Percentiles rank a stretch among this genome's conserved stretches.
These are phyloP conservation scores for Pyrrhoderma lamaoense DNA, from an alignment of 1,284 basidiomycete species.

Conservation along the genomic window DNA sequence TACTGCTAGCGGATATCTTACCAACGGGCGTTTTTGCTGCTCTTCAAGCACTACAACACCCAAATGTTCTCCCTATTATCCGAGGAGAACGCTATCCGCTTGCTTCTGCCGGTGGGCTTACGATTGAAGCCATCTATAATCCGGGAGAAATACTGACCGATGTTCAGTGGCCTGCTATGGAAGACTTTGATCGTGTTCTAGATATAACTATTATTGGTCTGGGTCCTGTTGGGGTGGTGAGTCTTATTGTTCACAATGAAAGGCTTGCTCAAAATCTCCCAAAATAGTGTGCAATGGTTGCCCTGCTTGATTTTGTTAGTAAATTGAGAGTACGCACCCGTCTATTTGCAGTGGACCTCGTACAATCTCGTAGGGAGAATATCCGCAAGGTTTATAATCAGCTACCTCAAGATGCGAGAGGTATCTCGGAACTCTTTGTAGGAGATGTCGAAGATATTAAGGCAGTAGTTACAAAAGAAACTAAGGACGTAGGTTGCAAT, in stretches of 20 bases:
- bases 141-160: conserved; percentile 8
- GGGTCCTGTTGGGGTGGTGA: conserved; percentile 67
- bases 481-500: conserved; percentile 50
- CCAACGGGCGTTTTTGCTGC: conserved; percentile 76
- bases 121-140: too few relatives aligned
- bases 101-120: conserved; percentile 25
- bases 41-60: conserved; percentile 63
- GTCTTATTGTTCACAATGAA: conserved; percentile 20
- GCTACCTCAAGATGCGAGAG: conserved; percentile 40
- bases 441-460: conserved; percentile 46
- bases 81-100: conserved; percentile 52
- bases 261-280: background rate
- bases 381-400: conserved; percentile 45
- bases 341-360: conserved; percentile 58
- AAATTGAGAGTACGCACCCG: conserved; percentile 39
- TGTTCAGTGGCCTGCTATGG: conserved; percentile 21
- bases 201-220: conserved; percentile 63
- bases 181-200: conserved; percentile 41
- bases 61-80: conserved; percentile 54
- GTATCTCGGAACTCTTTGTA: conserved; percentile 41
- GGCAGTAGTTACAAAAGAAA: conserved; percentile 42
- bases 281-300: conserved; percentile 50
- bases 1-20: conserved; percentile 76
- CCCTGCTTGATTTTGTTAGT: conserved; percentile 54
- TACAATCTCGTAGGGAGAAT: conserved; percentile 48